Conservation (phyloP, 208 protist genomes). For the Ichthyophonus hoferi region DNA sequence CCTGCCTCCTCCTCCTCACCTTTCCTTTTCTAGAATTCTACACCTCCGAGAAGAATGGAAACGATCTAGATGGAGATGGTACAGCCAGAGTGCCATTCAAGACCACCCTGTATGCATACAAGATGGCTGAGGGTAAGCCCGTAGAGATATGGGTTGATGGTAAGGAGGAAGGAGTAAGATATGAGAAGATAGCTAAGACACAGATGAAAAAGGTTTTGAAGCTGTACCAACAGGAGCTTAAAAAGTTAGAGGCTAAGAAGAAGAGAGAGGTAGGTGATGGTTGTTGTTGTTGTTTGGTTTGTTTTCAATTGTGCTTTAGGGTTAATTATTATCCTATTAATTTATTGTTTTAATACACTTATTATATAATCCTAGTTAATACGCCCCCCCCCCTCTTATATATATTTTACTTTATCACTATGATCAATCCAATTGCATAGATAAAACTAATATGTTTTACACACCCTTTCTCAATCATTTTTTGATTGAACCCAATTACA, state of each 20-base stretch:
- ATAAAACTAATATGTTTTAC: too few species aligned
- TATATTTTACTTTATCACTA: too few species aligned
- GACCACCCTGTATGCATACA: slow-evolving; percentile 3
- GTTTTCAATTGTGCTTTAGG: too few species aligned
- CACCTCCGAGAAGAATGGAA: slow-evolving; percentile 13
- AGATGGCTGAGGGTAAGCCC: not conserved
- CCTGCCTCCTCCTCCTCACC: too few species aligned
- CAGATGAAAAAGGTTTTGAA: slow-evolving; percentile 10
- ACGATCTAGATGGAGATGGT: slow-evolving; percentile 22
- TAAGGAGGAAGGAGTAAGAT: slow-evolving; percentile 1
- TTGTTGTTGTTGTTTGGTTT: too few species aligned
- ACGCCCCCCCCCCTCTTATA: too few species aligned
- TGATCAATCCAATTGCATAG: too few species aligned
- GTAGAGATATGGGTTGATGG: slow-evolving; percentile 6
- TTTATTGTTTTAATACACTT: too few species aligned
- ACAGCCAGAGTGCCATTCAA: slow-evolving; percentile 16
- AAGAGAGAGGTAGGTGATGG: slow-evolving; percentile 3
- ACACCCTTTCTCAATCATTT: too few species aligned
- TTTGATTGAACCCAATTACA: too few species aligned
- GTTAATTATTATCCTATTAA: too few species aligned
- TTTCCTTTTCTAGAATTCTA: not conserved
- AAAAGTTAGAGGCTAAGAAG: not conserved
- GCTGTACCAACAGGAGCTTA: slow-evolving; percentile 6
- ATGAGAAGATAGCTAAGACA: slow-evolving; percentile 6
- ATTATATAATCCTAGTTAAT: too few species aligned